Evolutionary conservation across 495 filamentous ascomycete species (phyloP), one percentile per base, ranked within the genome.

Genomic region (Xylaria cubensis): DNA sequence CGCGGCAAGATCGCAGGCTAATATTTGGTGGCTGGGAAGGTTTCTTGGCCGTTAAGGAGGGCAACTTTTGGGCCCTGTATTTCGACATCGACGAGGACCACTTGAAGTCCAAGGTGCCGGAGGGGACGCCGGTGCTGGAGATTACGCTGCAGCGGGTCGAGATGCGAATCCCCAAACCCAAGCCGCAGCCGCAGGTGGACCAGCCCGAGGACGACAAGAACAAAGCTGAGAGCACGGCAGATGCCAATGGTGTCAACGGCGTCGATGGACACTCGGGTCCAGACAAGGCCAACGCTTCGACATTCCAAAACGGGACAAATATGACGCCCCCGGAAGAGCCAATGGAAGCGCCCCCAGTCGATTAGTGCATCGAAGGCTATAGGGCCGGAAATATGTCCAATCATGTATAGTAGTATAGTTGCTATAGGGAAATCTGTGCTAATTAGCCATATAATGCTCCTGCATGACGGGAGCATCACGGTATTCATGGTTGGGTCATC

Each of bases 11-110:
- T 61, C 76, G 78, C 4, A 72, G 86, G 19, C 51, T 86, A 36
- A 85, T 76, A 24, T 84, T 86, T 70, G 81, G 81, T 24, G 86
- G 84, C 12, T 87, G 85, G 85, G 85, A 87, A 64, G 86, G 86
- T 0, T 87, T 86, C 69, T 77, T 83, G 51, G 84, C 82, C 32
- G 86, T 87, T 1, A 76, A 72, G 63, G 82, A 85, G 55, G 78
- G 77, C 4, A 78, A 79, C 4, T 78, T 79, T 34, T 87, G 86
- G 86, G 79, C 80, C 4, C 63, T 87, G 55, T 86, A 86, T 64
- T 87, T 87, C 70, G 86, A 87, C 67, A 46, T 80, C 0, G 83
- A 85, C 69, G 80, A 83, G 50, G 79, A 87, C 75, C 77, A 77
- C 39, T 74, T 87, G 39, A 75, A 80, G 41, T 72, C 72, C 32